phyloP scores from a whole-genome alignment of 1,139 yeast genomes.

The Oligophagozyma castellii region DNA sequence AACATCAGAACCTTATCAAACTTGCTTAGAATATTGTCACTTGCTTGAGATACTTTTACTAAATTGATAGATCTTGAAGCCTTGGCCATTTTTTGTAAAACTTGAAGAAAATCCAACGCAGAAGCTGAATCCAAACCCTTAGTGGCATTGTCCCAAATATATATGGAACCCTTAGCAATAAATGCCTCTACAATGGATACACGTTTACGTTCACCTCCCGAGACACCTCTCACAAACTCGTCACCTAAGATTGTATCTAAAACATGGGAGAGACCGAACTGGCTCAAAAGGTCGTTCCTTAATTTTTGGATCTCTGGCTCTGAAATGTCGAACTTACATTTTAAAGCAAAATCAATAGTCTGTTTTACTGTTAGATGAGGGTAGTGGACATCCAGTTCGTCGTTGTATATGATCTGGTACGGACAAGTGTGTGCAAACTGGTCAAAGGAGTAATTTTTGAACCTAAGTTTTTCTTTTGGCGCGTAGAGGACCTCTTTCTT shows the following conservation, averaged over 20 bases:
- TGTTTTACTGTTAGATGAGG: constrained; percentile 36
- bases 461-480: constrained; percentile 20
- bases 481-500: constrained; percentile 20
- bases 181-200: constrained; percentile 36
- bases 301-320: constrained; percentile 26
- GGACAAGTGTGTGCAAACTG: constrained; percentile 11
- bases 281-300: constrained; percentile 28
- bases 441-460: constrained; percentile 17
- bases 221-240: constrained; percentile 31
- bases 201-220: constrained; percentile 35
- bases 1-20: constrained; percentile 36
- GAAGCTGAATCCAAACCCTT: constrained; percentile 39
- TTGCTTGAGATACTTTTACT: constrained; percentile 38
- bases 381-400: constrained; percentile 37
- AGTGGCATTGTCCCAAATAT: constrained; percentile 45
- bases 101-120: constrained; percentile 36
- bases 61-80: constrained; percentile 32
- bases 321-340: constrained; percentile 24
- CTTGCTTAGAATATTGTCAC: constrained; percentile 34
- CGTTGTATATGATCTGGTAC: constrained; percentile 32
- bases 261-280: constrained; percentile 32
- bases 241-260: constrained; percentile 31
- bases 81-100: constrained; percentile 32
- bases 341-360: constrained; percentile 28
- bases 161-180: constrained; percentile 33